Conservation (phyloP, 2,329 filamentous ascomycete genomes). For the Shiraia bambusicola region DNA sequence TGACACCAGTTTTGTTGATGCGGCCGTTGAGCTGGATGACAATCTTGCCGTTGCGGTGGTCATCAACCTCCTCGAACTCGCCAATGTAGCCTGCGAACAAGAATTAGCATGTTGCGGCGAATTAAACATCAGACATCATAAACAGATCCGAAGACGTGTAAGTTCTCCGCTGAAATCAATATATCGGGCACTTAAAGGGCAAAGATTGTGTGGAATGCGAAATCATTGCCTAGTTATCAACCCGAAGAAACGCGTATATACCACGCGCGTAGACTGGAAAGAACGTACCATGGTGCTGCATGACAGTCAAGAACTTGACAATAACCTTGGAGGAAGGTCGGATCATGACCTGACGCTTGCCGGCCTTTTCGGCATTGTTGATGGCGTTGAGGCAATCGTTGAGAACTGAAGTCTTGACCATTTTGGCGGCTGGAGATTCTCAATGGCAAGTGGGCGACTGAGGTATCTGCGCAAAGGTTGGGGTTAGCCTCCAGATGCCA, state of each 20-base stretch:
- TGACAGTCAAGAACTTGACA: slow-evolving; percentile 98
- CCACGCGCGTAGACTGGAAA: slow-evolving; percentile 17
- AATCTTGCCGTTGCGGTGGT: slow-evolving; percentile 99
- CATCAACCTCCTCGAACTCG: slow-evolving; percentile 99
- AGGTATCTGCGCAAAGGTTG: slow-evolving; percentile 57
- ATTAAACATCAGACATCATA: slow-evolving; percentile 91
- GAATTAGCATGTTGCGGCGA: slow-evolving; percentile 81
- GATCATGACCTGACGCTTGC: slow-evolving; percentile 99
- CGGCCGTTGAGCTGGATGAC: slow-evolving; percentile 99
- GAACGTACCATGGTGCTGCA: slow-evolving; percentile 98
- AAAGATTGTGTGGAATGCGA: slow-evolving; percentile 78
- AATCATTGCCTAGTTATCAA: slow-evolving; percentile 99
- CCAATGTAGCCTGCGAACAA: slow-evolving; percentile 82
- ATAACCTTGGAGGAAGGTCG: slow-evolving; percentile 99
- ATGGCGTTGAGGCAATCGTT: slow-evolving; percentile 98
- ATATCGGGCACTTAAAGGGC: slow-evolving; percentile 99
- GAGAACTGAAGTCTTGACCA: slow-evolving; percentile 99
- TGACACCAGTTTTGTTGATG: slow-evolving; percentile 99
- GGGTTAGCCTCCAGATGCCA: slow-evolving; percentile 66
- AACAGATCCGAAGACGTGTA: slow-evolving; percentile 86
- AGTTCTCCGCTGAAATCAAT: slow-evolving; percentile 83
- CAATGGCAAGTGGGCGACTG: slow-evolving; percentile 63
- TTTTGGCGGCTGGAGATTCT: slow-evolving; percentile 85
- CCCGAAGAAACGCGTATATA: slow-evolving; percentile 63
- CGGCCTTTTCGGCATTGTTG: slow-evolving; percentile 99